Evolutionary conservation across 768 basidiomycete genomes (phyloP).

Genomic region (Naganishia onofrii): DNA sequence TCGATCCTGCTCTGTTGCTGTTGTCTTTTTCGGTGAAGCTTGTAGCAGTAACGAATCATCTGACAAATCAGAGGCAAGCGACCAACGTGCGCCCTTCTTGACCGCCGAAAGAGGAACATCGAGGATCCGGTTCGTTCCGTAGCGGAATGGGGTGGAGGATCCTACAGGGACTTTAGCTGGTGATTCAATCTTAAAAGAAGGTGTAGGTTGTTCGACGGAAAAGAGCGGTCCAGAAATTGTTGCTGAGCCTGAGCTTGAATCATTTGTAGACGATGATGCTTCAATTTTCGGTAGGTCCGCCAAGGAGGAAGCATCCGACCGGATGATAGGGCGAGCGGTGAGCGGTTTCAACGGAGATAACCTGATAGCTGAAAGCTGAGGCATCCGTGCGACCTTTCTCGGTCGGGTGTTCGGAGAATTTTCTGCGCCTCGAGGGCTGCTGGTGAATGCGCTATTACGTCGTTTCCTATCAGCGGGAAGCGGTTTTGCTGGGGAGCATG

Average conservation of each 20-base stretch:
- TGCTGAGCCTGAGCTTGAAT: background rate
- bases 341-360: background rate
- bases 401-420: conserved; percentile 20
- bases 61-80: conserved; percentile 15
- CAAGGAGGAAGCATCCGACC: background rate
- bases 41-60: conserved; percentile 15
- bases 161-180: conserved; percentile 7
- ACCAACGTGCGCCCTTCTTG: conserved; percentile 16
- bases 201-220: background rate
- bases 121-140: conserved; percentile 18
- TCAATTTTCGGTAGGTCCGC: background rate
- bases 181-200: background rate
- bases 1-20: background rate
- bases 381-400: conserved; percentile 11
- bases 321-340: background rate
- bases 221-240: too few relatives aligned
- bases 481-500: background rate
- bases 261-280: background rate
- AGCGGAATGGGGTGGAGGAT: conserved; percentile 5
- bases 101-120: conserved; percentile 17
- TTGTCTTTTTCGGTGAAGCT: conserved; percentile 6
- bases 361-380: background rate
- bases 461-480: conserved; percentile 14
- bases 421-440: conserved; percentile 4
- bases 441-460: background rate